Evolutionary conservation across 1,284 basidiomycete genomes (phyloP).

Genomic region (Xanthoconium separans): DNA sequence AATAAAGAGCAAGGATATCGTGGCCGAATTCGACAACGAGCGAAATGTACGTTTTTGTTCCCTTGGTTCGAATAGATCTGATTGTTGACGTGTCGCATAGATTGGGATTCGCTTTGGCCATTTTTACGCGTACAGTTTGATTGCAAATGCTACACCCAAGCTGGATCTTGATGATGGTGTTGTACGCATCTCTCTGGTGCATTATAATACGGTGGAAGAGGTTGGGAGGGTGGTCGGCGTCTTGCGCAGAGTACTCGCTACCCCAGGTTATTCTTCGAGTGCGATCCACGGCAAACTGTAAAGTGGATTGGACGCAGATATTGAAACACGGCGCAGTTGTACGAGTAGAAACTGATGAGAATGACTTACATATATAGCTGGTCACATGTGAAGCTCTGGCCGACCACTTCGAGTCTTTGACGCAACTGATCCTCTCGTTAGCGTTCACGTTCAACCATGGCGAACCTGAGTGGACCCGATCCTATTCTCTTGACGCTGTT

Average conservation of each 20-base stretch:
- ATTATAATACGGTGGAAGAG: conserved; percentile 76
- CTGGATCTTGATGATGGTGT: conserved; percentile 64
- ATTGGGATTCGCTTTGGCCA: conserved; percentile 78
- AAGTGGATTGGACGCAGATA: background rate
- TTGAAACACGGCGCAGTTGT: too few species aligned
- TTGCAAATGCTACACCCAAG: conserved; percentile 52
- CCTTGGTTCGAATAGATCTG: too few species aligned
- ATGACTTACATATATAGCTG: too few species aligned
- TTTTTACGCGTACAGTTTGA: conserved; percentile 73
- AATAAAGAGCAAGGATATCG: conserved; percentile 60
- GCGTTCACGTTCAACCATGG: conserved; percentile 12
- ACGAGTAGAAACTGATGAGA: too few species aligned
- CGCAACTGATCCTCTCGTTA: too few species aligned
- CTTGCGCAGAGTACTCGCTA: conserved; percentile 45
- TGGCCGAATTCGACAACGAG: conserved; percentile 59
- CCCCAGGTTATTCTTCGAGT: background rate
- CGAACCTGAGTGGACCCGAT: conserved; percentile 50
- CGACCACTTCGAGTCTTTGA: too few species aligned
- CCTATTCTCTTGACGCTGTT: conserved; percentile 89
- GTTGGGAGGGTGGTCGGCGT: conserved; percentile 56
- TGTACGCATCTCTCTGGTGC: conserved; percentile 76
- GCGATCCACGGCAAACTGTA: background rate
- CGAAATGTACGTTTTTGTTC: conserved; percentile 50
- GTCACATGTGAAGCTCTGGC: too few species aligned
- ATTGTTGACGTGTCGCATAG: conserved; percentile 36